These are phyloP conservation scores for Trichocomaceae sp. DNA, from an alignment of 2,329 filamentous ascomycete species.

Conservation along the genomic window DNA sequence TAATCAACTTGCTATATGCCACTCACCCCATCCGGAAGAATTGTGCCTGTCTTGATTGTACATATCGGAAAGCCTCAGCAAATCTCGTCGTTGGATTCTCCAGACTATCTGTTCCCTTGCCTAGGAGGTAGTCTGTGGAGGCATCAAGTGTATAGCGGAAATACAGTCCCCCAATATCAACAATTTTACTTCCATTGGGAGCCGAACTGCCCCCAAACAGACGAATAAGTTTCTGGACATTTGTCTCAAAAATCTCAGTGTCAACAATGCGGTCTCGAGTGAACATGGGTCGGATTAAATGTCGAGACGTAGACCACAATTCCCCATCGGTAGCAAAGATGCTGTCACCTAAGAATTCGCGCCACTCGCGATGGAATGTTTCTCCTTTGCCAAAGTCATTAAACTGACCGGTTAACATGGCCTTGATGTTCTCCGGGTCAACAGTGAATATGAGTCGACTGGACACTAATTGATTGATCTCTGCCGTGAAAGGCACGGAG, in stretches of 20 bases:
- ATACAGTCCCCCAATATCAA: conserved; percentile 55
- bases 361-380: conserved; percentile 64
- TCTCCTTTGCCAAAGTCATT: conserved; percentile 72
- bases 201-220: conserved; percentile 53
- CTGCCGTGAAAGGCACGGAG: conserved; percentile 49
- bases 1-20: neutral
- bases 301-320: conserved; percentile 73
- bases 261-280: conserved; percentile 78
- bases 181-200: conserved; percentile 62
- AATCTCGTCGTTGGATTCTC: conserved; percentile 60
- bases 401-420: conserved; percentile 72
- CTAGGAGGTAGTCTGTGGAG: conserved; percentile 72
- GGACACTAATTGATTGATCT: conserved; percentile 39
- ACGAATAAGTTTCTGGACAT: conserved; percentile 60
- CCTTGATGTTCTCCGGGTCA: conserved; percentile 77
- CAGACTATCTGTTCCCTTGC: conserved; percentile 56
- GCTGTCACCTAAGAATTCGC: conserved; percentile 50
- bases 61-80: conserved; percentile 67
- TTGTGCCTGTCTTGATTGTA: conserved; percentile 69
- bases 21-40: conserved; percentile 67
- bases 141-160: conserved; percentile 66
- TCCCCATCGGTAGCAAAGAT: conserved; percentile 75
- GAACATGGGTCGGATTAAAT: conserved; percentile 82
- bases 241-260: conserved; percentile 67
- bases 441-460: conserved; percentile 53